Evolutionary conservation across 208 protist genomes (phyloP).

Genomic region (Trypanosomatidae sp.): DNA sequence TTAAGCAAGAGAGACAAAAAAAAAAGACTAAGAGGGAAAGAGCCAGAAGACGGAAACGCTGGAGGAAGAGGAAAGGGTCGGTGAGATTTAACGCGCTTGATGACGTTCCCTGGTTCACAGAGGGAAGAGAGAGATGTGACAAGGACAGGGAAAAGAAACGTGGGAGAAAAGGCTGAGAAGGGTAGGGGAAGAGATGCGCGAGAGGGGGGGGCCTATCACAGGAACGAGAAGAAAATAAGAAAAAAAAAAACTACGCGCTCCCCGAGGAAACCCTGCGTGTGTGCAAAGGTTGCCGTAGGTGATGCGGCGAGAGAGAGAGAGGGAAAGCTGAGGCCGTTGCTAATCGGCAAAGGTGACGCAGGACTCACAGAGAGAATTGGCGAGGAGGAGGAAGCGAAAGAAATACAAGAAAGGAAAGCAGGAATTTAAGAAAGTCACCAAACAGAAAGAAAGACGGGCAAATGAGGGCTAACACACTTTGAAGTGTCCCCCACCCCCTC

Average conservation of each 20-base stretch:
- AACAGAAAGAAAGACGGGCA: not conserved
- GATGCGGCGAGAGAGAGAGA: not conserved
- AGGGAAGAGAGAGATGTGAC: not conserved
- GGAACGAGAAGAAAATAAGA: not conserved
- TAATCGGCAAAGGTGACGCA: not conserved
- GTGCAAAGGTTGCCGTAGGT: not conserved
- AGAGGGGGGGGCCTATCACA: not conserved
- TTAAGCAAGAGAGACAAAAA: not conserved
- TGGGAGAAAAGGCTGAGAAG: not conserved
- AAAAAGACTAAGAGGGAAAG: not conserved
- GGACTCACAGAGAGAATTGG: not conserved
- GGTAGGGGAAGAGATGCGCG: not conserved
- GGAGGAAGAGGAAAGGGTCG: not conserved
- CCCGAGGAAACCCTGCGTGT: not conserved
- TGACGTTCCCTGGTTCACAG: not conserved
- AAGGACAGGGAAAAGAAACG: constrained; percentile 2
- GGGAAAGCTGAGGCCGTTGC: not conserved
- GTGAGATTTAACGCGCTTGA: not conserved
- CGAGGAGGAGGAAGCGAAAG: not conserved
- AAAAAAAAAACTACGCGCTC: not conserved
- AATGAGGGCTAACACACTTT: not conserved
- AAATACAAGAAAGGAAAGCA: not conserved
- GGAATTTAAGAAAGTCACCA: not conserved
- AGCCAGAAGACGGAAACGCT: not conserved
- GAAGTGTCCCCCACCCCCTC: not conserved